These are phyloP conservation scores for Groenewaldozyma tartarivorans DNA, from an alignment of 805 yeast species.

Conservation along the genomic window DNA sequence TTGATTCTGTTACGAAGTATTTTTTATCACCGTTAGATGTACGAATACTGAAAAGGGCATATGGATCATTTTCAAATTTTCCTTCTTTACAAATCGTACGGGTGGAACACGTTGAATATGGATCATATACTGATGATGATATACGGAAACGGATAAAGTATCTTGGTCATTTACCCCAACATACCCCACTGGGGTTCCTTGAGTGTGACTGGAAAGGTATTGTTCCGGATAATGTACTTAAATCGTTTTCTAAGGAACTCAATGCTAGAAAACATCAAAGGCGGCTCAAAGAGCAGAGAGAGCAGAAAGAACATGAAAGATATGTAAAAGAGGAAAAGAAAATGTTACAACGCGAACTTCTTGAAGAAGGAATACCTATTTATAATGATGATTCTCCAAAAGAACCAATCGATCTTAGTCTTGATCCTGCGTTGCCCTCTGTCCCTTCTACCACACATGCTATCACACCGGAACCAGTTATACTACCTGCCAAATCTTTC, in stretches of 20 bases:
- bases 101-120: conserved; percentile 63
- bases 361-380: conserved; percentile 10
- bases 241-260: conserved; percentile 20
- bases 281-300: conserved; percentile 17
- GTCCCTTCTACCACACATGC: background rate
- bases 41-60: conserved; percentile 55
- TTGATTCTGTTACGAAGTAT: conserved; percentile 54
- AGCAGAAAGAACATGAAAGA: conserved; percentile 16
- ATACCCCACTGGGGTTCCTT: conserved; percentile 72
- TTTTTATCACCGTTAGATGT: conserved; percentile 74
- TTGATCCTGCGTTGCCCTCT: background rate
- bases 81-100: conserved; percentile 56
- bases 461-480: background rate
- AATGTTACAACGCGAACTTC: conserved; percentile 17
- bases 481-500: background rate
- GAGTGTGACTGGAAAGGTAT: conserved; percentile 73
- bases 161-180: conserved; percentile 72
- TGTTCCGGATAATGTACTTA: conserved; percentile 21
- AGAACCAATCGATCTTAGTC: background rate
- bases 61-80: conserved; percentile 51
- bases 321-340: conserved; percentile 30
- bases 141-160: conserved; percentile 57
- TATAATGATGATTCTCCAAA: background rate
- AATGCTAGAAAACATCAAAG: conserved; percentile 17
- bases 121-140: conserved; percentile 53